Conservation (phyloP, 768 basidiomycete species). For the Austroboletus eburneus region DNA sequence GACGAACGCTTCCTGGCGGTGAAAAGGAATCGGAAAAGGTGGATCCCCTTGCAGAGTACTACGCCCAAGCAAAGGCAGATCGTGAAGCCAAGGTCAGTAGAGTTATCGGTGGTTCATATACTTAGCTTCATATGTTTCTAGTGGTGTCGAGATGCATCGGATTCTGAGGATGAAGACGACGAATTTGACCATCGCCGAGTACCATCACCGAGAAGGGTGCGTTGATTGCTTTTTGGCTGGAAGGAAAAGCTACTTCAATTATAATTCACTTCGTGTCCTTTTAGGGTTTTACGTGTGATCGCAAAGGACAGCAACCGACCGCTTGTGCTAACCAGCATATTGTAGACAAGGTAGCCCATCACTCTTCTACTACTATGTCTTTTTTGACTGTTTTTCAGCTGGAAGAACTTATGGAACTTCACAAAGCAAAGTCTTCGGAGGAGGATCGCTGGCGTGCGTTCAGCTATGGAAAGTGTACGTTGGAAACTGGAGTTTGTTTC, state of each 20-base stretch:
- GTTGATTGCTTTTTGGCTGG: neutral
- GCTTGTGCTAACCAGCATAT: slow-evolving; percentile 66
- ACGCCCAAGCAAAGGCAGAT: slow-evolving; percentile 51
- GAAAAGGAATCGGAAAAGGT: slow-evolving; percentile 6
- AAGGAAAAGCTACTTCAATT: neutral
- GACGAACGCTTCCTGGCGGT: neutral
- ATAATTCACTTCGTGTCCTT: neutral
- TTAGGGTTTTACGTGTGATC: slow-evolving; percentile 69
- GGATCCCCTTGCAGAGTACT: slow-evolving; percentile 67
- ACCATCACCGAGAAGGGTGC: slow-evolving; percentile 29
- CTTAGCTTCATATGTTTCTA: slow-evolving; percentile 5
- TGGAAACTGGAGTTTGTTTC: neutral
- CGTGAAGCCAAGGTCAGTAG: slow-evolving; percentile 39
- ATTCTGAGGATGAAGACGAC: slow-evolving; percentile 30
- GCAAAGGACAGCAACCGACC: slow-evolving; percentile 32
- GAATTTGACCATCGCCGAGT: slow-evolving; percentile 13
- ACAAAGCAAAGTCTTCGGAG: slow-evolving; percentile 53
- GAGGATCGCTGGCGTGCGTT: slow-evolving; percentile 68
- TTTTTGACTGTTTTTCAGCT: slow-evolving; percentile 40
- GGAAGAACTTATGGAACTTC: slow-evolving; percentile 59
- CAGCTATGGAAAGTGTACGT: slow-evolving; percentile 62
- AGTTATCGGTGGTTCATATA: neutral
- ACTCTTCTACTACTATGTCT: neutral
- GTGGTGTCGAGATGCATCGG: slow-evolving; percentile 35
- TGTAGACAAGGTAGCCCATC: slow-evolving; percentile 56